A percentile compares a stretch with the other conserved stretches of the same genome.
phyloP scores from a whole-genome alignment of 345 rosid species.

The Corchorus olitorius region DNA sequence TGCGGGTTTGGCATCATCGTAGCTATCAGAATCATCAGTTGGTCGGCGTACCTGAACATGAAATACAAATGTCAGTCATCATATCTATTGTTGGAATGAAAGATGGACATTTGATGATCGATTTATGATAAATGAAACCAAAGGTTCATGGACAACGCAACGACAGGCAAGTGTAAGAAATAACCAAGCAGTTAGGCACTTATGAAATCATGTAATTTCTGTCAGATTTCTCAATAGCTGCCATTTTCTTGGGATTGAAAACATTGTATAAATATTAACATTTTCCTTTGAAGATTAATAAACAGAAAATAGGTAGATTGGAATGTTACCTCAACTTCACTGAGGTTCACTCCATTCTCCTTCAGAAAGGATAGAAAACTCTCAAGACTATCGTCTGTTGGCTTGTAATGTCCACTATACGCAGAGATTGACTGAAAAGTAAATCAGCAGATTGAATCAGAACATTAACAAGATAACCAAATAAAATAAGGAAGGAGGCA shows the following conservation, averaged over 20 bases:
- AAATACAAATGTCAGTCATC: constrained; percentile 8
- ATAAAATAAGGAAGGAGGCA: background rate
- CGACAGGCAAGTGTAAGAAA: background rate
- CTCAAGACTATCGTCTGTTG: constrained; percentile 69
- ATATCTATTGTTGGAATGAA: background rate
- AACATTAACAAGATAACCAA: background rate
- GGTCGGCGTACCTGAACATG: constrained; percentile 57
- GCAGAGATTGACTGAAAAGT: constrained; percentile 73
- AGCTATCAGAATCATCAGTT: constrained; percentile 64
- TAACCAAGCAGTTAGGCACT: background rate
- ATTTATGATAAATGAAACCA: background rate
- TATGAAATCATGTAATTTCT: no score
- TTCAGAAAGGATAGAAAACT: constrained; percentile 60
- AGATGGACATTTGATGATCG: background rate
- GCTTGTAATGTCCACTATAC: constrained; percentile 93
- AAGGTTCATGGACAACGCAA: background rate
- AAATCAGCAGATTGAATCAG: background rate
- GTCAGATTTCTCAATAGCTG: background rate
- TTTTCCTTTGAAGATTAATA: background rate
- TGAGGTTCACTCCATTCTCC: constrained; percentile 68
- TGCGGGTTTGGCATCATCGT: constrained; percentile 34
- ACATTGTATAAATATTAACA: background rate
- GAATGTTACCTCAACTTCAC: constrained; percentile 63
- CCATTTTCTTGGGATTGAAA: background rate
- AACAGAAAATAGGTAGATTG: background rate